These are phyloP conservation scores for Arachis stenosperma DNA, from an alignment of 306 rosid species.

Conservation along the genomic window DNA sequence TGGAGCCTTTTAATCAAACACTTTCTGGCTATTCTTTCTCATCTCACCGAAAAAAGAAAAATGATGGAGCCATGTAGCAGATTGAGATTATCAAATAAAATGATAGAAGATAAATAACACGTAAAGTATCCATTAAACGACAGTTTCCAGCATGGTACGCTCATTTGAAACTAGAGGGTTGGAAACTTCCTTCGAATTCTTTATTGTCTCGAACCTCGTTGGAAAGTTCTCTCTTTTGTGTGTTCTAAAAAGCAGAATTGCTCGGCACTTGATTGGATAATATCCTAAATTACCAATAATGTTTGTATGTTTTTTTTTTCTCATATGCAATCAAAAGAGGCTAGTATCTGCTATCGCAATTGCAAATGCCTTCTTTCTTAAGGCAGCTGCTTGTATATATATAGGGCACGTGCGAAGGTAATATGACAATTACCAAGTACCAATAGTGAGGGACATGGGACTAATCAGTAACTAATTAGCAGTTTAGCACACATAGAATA, in stretches of 20 bases:
- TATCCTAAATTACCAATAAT: not conserved
- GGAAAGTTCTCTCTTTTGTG: conserved; percentile 19
- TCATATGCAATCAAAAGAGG: not conserved
- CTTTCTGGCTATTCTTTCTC: conserved; percentile 14
- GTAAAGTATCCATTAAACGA: conserved; percentile 16
- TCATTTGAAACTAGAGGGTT: conserved; percentile 12
- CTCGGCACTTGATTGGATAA: conserved; percentile 8
- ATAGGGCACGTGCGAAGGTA: not conserved
- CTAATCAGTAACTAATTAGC: not conserved
- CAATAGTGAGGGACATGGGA: too few species aligned
- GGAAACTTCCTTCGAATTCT: conserved; percentile 24
- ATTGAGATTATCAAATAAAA: not conserved
- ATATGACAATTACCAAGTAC: too few species aligned
- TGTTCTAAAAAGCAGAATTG: not conserved
- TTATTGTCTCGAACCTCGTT: conserved; percentile 24
- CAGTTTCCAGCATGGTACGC: conserved; percentile 3
- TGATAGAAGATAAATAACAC: not conserved
- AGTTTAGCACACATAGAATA: too few species aligned
- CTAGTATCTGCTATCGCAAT: not conserved
- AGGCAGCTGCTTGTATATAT: conserved; percentile 4
- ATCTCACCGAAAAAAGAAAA: conserved; percentile 1
- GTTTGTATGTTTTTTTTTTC: conserved; percentile 4
- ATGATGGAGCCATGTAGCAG: not conserved
- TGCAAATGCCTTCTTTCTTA: conserved; percentile 27
- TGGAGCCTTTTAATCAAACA: conserved; percentile 28